These are phyloP conservation scores for Neurospora tetraspora DNA, from an alignment of 495 filamentous ascomycete species.

Conservation along the genomic window DNA sequence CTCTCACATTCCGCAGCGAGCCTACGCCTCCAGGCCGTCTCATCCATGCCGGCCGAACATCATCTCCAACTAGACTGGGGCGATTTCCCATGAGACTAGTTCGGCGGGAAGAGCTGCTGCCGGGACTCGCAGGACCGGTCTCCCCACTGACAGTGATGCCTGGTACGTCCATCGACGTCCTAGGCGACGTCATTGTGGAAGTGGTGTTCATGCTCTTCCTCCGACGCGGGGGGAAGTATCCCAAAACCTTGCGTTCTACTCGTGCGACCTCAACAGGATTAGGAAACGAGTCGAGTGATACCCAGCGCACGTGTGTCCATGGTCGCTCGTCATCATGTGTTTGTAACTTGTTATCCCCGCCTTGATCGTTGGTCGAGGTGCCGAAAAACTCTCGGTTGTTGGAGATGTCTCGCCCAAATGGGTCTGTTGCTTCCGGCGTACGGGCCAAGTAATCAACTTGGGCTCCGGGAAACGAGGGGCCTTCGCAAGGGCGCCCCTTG, in stretches of 20 bases:
- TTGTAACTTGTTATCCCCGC: conserved; percentile 3
- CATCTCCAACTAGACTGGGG: conserved; percentile 17
- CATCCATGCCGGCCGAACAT: conserved; percentile 43
- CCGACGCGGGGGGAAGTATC: conserved; percentile 84
- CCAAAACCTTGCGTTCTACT: conserved; percentile 68
- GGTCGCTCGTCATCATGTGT: conserved; percentile 35
- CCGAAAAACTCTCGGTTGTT: conserved; percentile 28
- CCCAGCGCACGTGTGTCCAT: conserved; percentile 85
- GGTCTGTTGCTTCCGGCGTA: conserved; percentile 29
- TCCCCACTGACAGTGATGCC: conserved; percentile 27
- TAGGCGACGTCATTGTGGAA: conserved; percentile 50
- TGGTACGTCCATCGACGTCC: conserved; percentile 52
- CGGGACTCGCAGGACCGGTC: conserved; percentile 23
- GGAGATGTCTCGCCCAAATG: conserved; percentile 13
- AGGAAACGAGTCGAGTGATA: conserved; percentile 58
- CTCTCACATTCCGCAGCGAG: conserved; percentile 56
- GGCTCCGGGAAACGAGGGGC: conserved; percentile 20
- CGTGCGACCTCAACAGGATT: conserved; percentile 76
- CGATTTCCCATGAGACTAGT: conserved; percentile 23
- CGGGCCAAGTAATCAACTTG: conserved; percentile 37
- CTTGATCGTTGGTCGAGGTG: conserved; percentile 15
- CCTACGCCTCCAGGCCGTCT: conserved; percentile 78
- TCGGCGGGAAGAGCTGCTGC: conserved; percentile 29
- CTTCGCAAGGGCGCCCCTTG: conserved; percentile 57
- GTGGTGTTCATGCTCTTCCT: conserved; percentile 57